Conservation (phyloP, 805 yeast genomes). For the Saccharomycopsis vini region DNA sequence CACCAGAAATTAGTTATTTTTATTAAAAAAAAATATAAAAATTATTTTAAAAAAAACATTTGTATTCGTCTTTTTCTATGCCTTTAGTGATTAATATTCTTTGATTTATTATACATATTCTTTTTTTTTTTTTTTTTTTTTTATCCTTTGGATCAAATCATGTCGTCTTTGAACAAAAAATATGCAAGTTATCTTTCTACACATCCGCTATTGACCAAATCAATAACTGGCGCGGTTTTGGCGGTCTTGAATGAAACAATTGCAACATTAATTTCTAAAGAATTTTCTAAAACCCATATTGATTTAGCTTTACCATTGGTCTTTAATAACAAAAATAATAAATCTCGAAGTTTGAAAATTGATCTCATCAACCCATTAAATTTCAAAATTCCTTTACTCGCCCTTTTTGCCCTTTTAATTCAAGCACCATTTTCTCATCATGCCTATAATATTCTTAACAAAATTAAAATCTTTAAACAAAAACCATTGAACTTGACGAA, state of each 20-base stretch:
- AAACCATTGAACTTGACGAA: slow-evolving; percentile 32
- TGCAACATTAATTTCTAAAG: slow-evolving; percentile 43
- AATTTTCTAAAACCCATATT: slow-evolving; percentile 26
- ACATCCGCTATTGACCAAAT: slow-evolving; percentile 52
- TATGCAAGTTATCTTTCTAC: slow-evolving; percentile 24
- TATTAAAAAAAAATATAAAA: too few relatives aligned
- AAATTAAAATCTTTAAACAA: slow-evolving; percentile 25
- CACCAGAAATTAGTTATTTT: too few relatives aligned
- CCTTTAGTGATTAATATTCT: neutral
- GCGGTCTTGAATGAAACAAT: slow-evolving; percentile 49
- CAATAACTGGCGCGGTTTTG: slow-evolving; percentile 47
- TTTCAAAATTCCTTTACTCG: slow-evolving; percentile 42
- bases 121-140: too few relatives aligned
- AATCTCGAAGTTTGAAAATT: slow-evolving; percentile 11
- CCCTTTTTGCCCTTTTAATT: slow-evolving; percentile 44
- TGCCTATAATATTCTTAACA: slow-evolving; percentile 39
- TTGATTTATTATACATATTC: neutral
- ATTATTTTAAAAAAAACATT: too few relatives aligned
- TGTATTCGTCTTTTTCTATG: too few relatives aligned
- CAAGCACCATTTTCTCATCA: slow-evolving; percentile 53
- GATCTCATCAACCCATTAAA: slow-evolving; percentile 34
- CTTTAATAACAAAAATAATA: slow-evolving; percentile 1
- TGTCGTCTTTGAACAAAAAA: slow-evolving; percentile 7
- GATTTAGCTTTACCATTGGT: slow-evolving; percentile 21
- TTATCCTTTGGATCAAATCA: neutral